Base-by-base conservation (phyloP, 257 asterid species). In the Petunia secreta region DNA sequence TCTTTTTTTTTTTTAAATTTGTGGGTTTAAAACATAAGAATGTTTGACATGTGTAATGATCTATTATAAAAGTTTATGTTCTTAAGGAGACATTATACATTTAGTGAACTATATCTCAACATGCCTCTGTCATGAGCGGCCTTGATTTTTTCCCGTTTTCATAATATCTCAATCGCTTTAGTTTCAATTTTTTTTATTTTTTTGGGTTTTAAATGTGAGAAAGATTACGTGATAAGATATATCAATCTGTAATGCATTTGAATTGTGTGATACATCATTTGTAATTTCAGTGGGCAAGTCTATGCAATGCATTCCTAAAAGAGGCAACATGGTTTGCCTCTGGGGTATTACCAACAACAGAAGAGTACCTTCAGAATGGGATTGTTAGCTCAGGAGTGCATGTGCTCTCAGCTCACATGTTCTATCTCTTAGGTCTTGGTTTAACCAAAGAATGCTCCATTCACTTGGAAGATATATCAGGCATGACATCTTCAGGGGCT, bases 241-340 rank as follows among this genome's bases (percentile, higher is more conserved):
- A 25, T 25, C 25, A 25, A 25, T 25, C 25, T 25, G 25, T 25
- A 25, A 25, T 80, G 78, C 83, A 79, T 64, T 43, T 4, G 2
- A 11, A 58, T 5, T 16, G 11, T 11, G 5, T 10, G 16, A 68
- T 41, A 41, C 52, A 4, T 4, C 1, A 4, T n/a, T 48, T n/a
- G 10, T 15, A 8, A 25, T 34, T 44, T 71, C 83, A 91, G 94
- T 91, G 96, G 97, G 90, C 36, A 46, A 82, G 40, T 60, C 78
- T 91, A 80, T 84, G 89, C 79, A 68, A 83, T 8, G 94, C 92
- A 77, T 90, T 88, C 81, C 80, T 88, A 4, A 80, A 36, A 8
- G 94, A 91, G 82, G 85, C 88, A 66, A 79, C 79, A 79, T 90
- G 94, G 96, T 84, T 89, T 52, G 65, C 62, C 34, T 82, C 85